Evolutionary conservation across 129 eudicot genomes (phyloP).

Genomic region (Rutidosis leptorrhynchoides): DNA sequence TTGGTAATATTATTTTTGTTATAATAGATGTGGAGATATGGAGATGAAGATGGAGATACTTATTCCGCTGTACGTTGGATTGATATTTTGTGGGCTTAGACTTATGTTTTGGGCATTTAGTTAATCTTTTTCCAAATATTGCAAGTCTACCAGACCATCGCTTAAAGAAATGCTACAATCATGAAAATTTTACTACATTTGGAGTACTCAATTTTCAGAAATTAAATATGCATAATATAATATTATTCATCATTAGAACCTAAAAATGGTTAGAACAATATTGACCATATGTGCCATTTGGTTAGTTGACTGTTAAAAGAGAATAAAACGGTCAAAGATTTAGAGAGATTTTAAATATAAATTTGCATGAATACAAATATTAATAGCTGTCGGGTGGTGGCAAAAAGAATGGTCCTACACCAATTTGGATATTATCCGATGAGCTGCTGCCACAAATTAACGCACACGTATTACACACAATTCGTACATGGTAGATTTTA

Average conservation of each 20-base stretch:
- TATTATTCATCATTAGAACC: neutral
- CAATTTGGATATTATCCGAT: slow-evolving; percentile 21
- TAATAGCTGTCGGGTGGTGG: slow-evolving; percentile 13
- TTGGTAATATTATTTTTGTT: too few relatives aligned
- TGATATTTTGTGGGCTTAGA: neutral
- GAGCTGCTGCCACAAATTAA: slow-evolving; percentile 23
- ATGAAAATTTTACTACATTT: too few relatives aligned
- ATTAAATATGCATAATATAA: too few relatives aligned
- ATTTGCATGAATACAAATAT: neutral
- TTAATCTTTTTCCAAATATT: slow-evolving; percentile 8
- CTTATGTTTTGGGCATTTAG: neutral
- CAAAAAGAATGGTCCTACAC: slow-evolving; percentile 11
- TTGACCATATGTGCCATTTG: slow-evolving; percentile 10
- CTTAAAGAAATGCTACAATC: too few relatives aligned
- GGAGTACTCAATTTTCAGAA: neutral
- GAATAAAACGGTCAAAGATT: slow-evolving; percentile 27
- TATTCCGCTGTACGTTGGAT: slow-evolving; percentile 7
- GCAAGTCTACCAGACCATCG: slow-evolving; percentile 1
- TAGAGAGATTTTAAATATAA: slow-evolving; percentile 19
- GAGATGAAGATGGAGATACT: too few relatives aligned
- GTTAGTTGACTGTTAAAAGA: neutral
- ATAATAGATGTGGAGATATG: too few relatives aligned
- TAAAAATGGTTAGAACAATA: neutral
- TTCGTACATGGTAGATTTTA: neutral
- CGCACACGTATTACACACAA: slow-evolving; percentile 23